Conservation (phyloP, 805 yeast species). For the Candida nonsorbophila region DNA sequence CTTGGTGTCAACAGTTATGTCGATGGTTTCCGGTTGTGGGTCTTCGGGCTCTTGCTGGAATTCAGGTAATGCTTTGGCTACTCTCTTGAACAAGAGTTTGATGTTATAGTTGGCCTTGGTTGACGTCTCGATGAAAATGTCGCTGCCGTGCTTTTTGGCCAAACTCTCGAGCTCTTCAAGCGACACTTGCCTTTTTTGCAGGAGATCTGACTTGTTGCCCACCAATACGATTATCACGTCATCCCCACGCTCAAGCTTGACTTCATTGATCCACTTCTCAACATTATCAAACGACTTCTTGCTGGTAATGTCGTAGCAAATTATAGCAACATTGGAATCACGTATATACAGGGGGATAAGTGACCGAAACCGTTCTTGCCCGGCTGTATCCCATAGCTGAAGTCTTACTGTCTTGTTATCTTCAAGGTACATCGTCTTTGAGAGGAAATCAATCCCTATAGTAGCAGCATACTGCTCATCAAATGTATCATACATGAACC, state of each 20-base stretch:
- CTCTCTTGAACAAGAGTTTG: constrained; percentile 79
- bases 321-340: constrained; percentile 95
- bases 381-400: constrained; percentile 97
- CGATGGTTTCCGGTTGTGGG: constrained; percentile 30
- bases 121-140: constrained; percentile 84
- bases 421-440: constrained; percentile 91
- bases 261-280: constrained; percentile 92
- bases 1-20: constrained; percentile 28
- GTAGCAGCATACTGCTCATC: constrained; percentile 97
- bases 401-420: constrained; percentile 87
- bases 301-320: constrained; percentile 90
- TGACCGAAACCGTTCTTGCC: constrained; percentile 93
- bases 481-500: constrained; percentile 96
- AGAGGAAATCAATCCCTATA: constrained; percentile 91
- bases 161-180: constrained; percentile 79
- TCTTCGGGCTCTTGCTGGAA: constrained; percentile 27
- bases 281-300: constrained; percentile 79
- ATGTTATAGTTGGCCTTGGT: constrained; percentile 95
- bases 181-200: constrained; percentile 76
- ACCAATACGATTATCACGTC: constrained; percentile 87
- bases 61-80: constrained; percentile 89
- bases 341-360: constrained; percentile 93
- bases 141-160: constrained; percentile 67
- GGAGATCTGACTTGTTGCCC: constrained; percentile 85
- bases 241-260: constrained; percentile 84